A percentile compares a stretch with the other conserved stretches of the same genome.
phyloP scores from a whole-genome alignment of 2,329 filamentous ascomycete genomes.

The Scytalidium sp. region DNA sequence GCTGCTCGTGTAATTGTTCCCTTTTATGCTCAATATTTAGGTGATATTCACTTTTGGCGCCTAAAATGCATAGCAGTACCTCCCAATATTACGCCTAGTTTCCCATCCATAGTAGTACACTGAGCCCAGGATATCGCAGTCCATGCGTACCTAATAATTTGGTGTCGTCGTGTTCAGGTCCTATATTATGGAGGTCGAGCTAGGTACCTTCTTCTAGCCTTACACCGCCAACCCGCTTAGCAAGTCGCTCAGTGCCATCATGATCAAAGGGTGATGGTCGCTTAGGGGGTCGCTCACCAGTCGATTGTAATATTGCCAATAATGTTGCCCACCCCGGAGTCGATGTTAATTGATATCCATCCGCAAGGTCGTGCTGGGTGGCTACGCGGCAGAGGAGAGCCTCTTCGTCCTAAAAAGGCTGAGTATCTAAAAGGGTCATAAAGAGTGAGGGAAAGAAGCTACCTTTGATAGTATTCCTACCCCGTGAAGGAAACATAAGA shows the following conservation, averaged over 20 bases:
- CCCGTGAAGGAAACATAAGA: slow-evolving; percentile 81
- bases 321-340: slow-evolving; percentile 93
- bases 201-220: slow-evolving; percentile 36
- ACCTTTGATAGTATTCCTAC: slow-evolving; percentile 86
- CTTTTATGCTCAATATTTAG: neutral
- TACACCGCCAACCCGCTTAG: slow-evolving; percentile 66
- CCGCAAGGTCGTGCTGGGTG: slow-evolving; percentile 73
- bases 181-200: slow-evolving; percentile 20
- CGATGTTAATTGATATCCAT: slow-evolving; percentile 79
- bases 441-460: slow-evolving; percentile 28
- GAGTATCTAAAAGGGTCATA: slow-evolving; percentile 7
- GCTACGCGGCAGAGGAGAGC: slow-evolving; percentile 81
- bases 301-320: slow-evolving; percentile 89
- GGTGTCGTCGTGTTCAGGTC: slow-evolving; percentile 4
- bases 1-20: neutral
- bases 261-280: slow-evolving; percentile 42
- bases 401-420: slow-evolving; percentile 73
- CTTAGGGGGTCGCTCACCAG: slow-evolving; percentile 94
- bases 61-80: slow-evolving; percentile 12
- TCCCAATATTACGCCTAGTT: neutral
- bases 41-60: slow-evolving; percentile 10
- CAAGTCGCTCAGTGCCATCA: slow-evolving; percentile 41
- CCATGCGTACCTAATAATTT: neutral
- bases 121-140: neutral
- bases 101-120: neutral